Percentiles rank a stretch among this genome's conserved stretches.
Evolutionary conservation across 139 green algal species (phyloP).

Genomic region (Chlamydomonas asymmetrica): DNA sequence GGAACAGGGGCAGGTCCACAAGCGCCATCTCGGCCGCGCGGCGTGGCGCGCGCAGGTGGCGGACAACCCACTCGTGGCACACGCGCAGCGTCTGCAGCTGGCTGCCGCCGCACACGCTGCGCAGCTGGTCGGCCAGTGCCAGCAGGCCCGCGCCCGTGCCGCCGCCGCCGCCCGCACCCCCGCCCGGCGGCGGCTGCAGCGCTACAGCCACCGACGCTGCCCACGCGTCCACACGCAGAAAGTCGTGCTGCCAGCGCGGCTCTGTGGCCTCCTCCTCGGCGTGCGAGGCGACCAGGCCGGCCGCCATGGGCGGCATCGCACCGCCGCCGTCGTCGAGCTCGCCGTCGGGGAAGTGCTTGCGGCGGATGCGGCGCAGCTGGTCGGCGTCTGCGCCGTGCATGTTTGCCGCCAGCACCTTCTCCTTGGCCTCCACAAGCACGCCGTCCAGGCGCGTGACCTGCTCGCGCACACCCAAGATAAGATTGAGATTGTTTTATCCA

Average conservation of each 20-base stretch:
- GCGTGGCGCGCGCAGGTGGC: too few species aligned
- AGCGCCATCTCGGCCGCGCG: too few species aligned
- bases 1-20: constrained; percentile 43
- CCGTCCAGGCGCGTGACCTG: constrained; percentile 51
- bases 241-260: not conserved
- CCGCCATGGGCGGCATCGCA: constrained; percentile 51
- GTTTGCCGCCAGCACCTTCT: constrained; percentile 61
- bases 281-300: constrained; percentile 38
- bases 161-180: not conserved
- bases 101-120: constrained; percentile 16
- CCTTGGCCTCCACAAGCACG: constrained; percentile 36
- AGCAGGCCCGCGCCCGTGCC: constrained; percentile 8
- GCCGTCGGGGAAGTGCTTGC: constrained; percentile 53
- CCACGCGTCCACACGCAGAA: constrained; percentile 37
- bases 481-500: not conserved
- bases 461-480: not conserved
- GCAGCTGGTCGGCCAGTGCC: constrained; percentile 19
- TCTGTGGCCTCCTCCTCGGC: constrained; percentile 42
- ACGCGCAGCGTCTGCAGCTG: constrained; percentile 54
- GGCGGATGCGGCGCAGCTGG: constrained; percentile 46
- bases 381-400: constrained; percentile 63
- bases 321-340: constrained; percentile 67
- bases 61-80: constrained; percentile 57
- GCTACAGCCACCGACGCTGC: constrained; percentile 10
- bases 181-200: not conserved